Evolutionary conservation across 2,329 filamentous ascomycete species (phyloP), one percentile per base, ranked within the genome.

Genomic region (Aspergillus japonicus): DNA sequence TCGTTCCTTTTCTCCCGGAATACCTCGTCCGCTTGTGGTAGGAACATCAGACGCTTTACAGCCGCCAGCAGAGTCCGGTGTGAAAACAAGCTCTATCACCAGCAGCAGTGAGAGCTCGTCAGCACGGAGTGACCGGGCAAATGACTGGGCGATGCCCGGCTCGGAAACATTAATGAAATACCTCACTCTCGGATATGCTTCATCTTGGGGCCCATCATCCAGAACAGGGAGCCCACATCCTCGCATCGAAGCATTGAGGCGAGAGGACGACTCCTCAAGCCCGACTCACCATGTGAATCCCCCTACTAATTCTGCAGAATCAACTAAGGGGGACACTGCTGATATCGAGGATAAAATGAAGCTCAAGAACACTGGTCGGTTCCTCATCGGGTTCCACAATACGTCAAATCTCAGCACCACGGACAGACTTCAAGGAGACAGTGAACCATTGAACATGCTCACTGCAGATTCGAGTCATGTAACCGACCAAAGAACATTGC

Each of bases 181-280:
- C 63, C 69, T 82, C 33, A 82, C 79, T 23, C 68, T 82, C 23
- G 80, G 80, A 8, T 82, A 82, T 68, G 79, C 80, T 16, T 79
- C 80, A 4, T 70, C 75, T 19, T 82, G 80, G 80, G 74, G 77
- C 19, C 69, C 78, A 54, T 73, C 76, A 29, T 69, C 73, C 12
- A 74, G 68, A 52, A 68, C 65, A 11, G 56, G 66, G 39, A 64
- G 66, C 14, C 59, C 69, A 4, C 65, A 71, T 57, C 64, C 72
- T 50, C 65, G 66, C 24, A 62, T 69, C 55, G 68, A 69, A 56
- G 64, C 66, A 59, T 63, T 70, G 42, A 68, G 64, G 48, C 63
- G 60, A 54, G 68, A 67, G 23, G 61, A 65, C 11, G 50, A 48
- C 26, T 52, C 56, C 4, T 42, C 54, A 5, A 52, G 24, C 5